A percentile compares a stretch with the other conserved stretches of the same genome.
phyloP scores from a whole-genome alignment of 139 green algal species.

The Limnomonas spitsbergensis region DNA sequence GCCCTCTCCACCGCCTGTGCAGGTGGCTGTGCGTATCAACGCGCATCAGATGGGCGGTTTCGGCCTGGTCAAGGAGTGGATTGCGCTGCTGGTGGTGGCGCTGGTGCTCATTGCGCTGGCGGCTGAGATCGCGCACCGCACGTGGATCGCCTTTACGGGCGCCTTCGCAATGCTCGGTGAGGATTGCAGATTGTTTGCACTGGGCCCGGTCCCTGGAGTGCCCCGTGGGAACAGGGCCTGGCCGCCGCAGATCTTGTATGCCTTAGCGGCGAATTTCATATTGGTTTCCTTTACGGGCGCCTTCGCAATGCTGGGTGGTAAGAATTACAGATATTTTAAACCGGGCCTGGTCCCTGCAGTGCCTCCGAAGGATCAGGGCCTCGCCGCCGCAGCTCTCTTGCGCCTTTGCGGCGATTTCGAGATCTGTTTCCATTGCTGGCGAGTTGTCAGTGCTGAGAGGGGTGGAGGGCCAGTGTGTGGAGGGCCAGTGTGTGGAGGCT shows the following conservation, averaged over 20 bases:
- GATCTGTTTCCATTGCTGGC: slow-evolving; percentile 41
- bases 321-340: too few relatives aligned
- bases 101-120: slow-evolving; percentile 41
- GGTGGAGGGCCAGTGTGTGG: too few relatives aligned
- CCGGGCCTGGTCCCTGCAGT: too few relatives aligned
- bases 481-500: too few relatives aligned
- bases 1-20: too few relatives aligned
- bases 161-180: slow-evolving; percentile 33
- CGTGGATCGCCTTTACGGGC: slow-evolving; percentile 44
- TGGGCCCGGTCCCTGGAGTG: too few relatives aligned
- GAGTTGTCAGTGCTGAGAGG: too few relatives aligned
- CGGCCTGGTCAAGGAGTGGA: slow-evolving; percentile 18
- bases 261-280: slow-evolving; percentile 43
- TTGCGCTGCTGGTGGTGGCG: not conserved
- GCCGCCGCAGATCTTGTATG: too few relatives aligned
- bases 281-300: slow-evolving; percentile 42
- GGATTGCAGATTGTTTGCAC: too few relatives aligned
- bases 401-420: slow-evolving; percentile 41
- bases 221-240: too few relatives aligned
- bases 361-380: too few relatives aligned
- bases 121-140: slow-evolving; percentile 42
- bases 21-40: slow-evolving; percentile 1
- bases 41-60: slow-evolving; percentile 3
- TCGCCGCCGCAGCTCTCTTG: too few relatives aligned
- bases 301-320: slow-evolving; percentile 35